Percentiles rank a stretch among this genome's conserved stretches.
These are phyloP conservation scores for Penicillium arizonense DNA, from an alignment of 495 filamentous ascomycete genomes.

Conservation along the genomic window DNA sequence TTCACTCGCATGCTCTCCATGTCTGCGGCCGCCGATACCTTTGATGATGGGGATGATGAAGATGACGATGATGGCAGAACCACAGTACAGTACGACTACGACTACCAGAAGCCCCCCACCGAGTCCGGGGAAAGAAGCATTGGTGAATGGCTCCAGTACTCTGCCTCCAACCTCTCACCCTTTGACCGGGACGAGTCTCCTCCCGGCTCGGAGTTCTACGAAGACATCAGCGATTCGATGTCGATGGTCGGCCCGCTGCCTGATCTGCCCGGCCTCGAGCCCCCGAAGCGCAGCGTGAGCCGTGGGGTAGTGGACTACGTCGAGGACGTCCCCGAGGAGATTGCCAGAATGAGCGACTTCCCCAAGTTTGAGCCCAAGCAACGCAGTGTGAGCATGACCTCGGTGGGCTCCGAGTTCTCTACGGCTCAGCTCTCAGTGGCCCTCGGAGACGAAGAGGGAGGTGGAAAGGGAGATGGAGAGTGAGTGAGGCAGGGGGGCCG, in stretches of 20 bases:
- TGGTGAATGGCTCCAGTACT: no score
- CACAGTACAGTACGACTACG: no score
- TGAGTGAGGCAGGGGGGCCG: no score
- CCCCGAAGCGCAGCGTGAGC: neutral
- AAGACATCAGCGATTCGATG: neutral
- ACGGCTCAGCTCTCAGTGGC: neutral
- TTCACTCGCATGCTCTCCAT: constrained; percentile 10
- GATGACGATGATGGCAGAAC: constrained; percentile 1
- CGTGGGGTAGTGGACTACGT: neutral
- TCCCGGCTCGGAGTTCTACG: neutral
- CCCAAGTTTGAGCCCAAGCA: neutral
- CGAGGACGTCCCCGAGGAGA: no score
- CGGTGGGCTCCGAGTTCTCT: neutral
- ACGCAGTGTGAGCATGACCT: neutral
- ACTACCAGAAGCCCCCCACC: no score
- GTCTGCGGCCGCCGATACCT: constrained; percentile 4
- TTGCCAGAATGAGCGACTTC: no score
- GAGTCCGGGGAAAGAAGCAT: no score
- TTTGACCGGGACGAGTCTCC: neutral
- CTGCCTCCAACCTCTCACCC: no score
- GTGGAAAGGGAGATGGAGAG: no score
- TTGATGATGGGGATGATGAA: constrained; percentile 22
- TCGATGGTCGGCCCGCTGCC: neutral
- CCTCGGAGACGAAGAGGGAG: no score
- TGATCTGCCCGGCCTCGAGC: neutral